Evolutionary conservation across 2,329 filamentous ascomycete genomes (phyloP).

Genomic region (Ceratocystis diversiconidia): DNA sequence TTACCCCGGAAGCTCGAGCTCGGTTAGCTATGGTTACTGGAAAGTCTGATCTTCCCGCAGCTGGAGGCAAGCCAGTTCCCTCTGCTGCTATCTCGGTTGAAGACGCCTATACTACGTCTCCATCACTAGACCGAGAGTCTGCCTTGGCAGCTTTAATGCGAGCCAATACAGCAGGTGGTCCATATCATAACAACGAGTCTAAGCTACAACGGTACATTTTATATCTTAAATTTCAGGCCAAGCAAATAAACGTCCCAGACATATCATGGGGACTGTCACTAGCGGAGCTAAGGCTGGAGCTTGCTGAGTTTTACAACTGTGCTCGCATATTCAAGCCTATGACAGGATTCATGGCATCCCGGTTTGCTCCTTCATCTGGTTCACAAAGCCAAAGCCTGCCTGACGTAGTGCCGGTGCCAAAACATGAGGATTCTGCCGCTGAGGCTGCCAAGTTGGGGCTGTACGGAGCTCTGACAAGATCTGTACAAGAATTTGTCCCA

Average conservation of each 20-base stretch:
- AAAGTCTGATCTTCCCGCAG: conserved; percentile 61
- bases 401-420: conserved; percentile 25
- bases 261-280: conserved; percentile 30
- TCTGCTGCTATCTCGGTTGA: conserved; percentile 47
- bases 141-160: conserved; percentile 55
- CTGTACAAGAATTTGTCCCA: conserved; percentile 58
- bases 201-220: conserved; percentile 70
- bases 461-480: conserved; percentile 80
- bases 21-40: conserved; percentile 64
- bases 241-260: conserved; percentile 26
- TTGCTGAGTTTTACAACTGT: conserved; percentile 56
- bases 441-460: conserved; percentile 80
- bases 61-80: conserved; percentile 49
- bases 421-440: conserved; percentile 54
- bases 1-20: conserved; percentile 64
- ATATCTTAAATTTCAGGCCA: conserved; percentile 50
- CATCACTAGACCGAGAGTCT: conserved; percentile 49
- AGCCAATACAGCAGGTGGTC: conserved; percentile 51
- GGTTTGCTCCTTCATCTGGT: conserved; percentile 61
- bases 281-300: conserved; percentile 58
- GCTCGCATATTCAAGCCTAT: conserved; percentile 75
- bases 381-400: conserved; percentile 22
- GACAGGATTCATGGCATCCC: conserved; percentile 80
- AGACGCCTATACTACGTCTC: conserved; percentile 36
- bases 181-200: conserved; percentile 66